Conservation (phyloP, 192 early-diverging fungal species). For the Fimicolochytrium jonesii region DNA sequence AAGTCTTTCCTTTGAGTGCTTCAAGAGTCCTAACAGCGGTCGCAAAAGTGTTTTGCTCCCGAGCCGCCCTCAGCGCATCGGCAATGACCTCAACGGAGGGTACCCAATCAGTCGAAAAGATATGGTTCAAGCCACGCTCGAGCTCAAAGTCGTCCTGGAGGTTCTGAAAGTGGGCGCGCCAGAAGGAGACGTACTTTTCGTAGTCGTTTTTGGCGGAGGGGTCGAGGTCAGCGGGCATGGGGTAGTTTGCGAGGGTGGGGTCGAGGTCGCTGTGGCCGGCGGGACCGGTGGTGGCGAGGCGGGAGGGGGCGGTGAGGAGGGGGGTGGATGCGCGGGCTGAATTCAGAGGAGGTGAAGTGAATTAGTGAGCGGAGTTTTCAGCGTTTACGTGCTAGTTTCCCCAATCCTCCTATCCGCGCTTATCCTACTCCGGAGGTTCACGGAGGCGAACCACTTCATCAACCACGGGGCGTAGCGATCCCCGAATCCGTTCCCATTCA, state of each 20-base stretch:
- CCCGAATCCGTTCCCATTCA: too few relatives aligned
- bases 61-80: slow-evolving; percentile 83
- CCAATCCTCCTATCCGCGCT: too few relatives aligned
- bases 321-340: too few relatives aligned
- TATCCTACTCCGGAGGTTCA: too few relatives aligned
- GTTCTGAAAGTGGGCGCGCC: slow-evolving; percentile 46
- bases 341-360: too few relatives aligned
- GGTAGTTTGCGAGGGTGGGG: slow-evolving; percentile 24
- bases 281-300: slow-evolving; percentile 7
- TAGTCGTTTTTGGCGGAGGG: slow-evolving; percentile 47
- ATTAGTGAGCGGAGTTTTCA: too few relatives aligned
- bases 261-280: slow-evolving; percentile 21
- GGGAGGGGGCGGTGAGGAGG: too few relatives aligned
- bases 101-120: slow-evolving; percentile 93
- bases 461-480: too few relatives aligned
- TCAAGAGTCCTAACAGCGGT: slow-evolving; percentile 93
- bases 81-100: slow-evolving; percentile 85
- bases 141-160: slow-evolving; percentile 96
- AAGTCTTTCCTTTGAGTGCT: slow-evolving; percentile 85
- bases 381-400: too few relatives aligned
- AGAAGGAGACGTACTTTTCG: slow-evolving; percentile 48
- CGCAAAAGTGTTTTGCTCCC: slow-evolving; percentile 91
- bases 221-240: slow-evolving; percentile 42
- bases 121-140: slow-evolving; percentile 96
- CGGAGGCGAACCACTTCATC: too few relatives aligned